Percentiles rank a stretch among this genome's conserved stretches.
These are phyloP conservation scores for Arthrobotrys sinensis DNA, from an alignment of 2,329 filamentous ascomycete species.

Conservation along the genomic window DNA sequence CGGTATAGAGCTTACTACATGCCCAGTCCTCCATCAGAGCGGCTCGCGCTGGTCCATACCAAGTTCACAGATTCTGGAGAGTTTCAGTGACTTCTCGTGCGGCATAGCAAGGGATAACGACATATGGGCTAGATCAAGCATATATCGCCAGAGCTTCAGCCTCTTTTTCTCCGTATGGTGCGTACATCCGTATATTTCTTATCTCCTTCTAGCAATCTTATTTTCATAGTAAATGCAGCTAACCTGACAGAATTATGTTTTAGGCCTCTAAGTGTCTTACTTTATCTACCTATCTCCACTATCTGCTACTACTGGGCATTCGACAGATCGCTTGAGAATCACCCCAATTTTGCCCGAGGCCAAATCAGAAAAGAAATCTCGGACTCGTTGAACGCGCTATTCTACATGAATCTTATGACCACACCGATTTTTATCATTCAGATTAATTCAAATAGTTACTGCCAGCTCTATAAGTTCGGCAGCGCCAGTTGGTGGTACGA, in stretches of 20 bases:
- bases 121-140: neutral
- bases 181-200: no score
- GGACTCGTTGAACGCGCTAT: neutral
- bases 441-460: neutral
- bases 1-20: neutral
- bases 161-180: neutral
- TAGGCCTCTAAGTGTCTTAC: neutral
- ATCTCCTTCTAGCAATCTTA: no score
- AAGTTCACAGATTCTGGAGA: neutral
- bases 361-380: constrained; percentile 11
- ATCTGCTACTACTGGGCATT: constrained; percentile 8
- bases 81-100: neutral
- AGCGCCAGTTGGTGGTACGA: neutral
- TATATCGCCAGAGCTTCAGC: neutral
- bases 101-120: neutral
- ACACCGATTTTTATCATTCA: neutral
- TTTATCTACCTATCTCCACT: neutral
- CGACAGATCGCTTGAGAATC: neutral
- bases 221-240: no score
- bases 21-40: neutral
- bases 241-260: neutral
- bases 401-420: constrained; percentile 2
- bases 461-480: neutral
- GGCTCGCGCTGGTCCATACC: no score
- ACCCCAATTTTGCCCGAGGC: constrained; percentile 5